Base-by-base conservation (phyloP, 2,329 filamentous ascomycete genomes). In the Penicillium sp. region DNA sequence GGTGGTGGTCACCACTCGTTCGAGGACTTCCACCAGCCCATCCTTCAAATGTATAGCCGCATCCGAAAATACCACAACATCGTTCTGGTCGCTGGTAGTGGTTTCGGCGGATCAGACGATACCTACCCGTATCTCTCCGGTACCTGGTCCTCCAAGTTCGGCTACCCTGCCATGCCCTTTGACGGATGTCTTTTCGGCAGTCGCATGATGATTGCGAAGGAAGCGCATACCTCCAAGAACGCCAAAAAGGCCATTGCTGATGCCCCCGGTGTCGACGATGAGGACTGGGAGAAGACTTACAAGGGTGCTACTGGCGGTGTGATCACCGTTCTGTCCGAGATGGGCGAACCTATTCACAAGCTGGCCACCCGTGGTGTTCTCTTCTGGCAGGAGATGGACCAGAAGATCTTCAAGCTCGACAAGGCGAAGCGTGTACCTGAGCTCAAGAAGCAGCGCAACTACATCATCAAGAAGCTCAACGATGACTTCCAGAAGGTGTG, bases 341-440 rank as follows among this genome's bases (percentile, higher is more conserved):
- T 99, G 95, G 95, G 94, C 41, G 94, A 99, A 79, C 95, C 94
- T 5, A 99, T 99, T 56, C 94, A 99, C 80, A 99, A 99, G 79
- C 84, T 99, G 53, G 95, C 94, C 14, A 99, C 94, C 44, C 88
- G 95, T 53, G 94, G 94, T 82, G 92, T 99, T 43, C 80, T 84
- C 48, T 96, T 99, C 80, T 99, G 94, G 94, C 87, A 91, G 44
- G 95, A 99, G 76, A 96, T 99, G 91, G 94, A 99, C 68, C 84
- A 95, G 73, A 96, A 95, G 76, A 97, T 99, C 66, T 99, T 99
- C 79, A 88, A 85, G 68, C 79, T 99, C 44, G 92, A 96, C 74
- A 96, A 95, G 79, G 90, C 92, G 68, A 96, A 96, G 80, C 87
- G 91, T 38, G 79, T 96, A 20, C 81, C 88, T 2, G 91, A 94